These are phyloP conservation scores for Sistotremastrum niveocremeum DNA, from an alignment of 768 basidiomycete species.

Conservation along the genomic window DNA sequence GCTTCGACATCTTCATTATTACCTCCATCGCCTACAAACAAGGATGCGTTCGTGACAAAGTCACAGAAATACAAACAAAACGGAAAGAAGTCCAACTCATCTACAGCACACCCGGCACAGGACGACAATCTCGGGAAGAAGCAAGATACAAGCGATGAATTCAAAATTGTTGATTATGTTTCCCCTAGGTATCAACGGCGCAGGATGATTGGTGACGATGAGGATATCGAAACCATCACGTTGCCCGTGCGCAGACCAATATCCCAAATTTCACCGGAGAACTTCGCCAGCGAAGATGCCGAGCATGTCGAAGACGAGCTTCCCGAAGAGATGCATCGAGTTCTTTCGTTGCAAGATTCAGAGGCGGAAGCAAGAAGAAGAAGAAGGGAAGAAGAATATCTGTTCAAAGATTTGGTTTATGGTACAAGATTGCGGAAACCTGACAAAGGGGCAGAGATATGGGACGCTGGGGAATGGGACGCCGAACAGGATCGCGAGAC, in stretches of 20 bases:
- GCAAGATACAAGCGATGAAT: slow-evolving; percentile 12
- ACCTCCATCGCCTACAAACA: slow-evolving; percentile 53
- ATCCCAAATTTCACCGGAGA: slow-evolving; percentile 7
- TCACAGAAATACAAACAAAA: slow-evolving; percentile 27
- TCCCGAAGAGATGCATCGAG: slow-evolving; percentile 49
- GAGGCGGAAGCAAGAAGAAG: slow-evolving; percentile 19
- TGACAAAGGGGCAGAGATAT: slow-evolving; percentile 62
- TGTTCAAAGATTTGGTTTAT: slow-evolving; percentile 49
- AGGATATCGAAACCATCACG: slow-evolving; percentile 12
- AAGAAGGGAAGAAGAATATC: slow-evolving; percentile 33
- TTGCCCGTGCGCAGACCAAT: not conserved
- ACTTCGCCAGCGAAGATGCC: slow-evolving; percentile 2
- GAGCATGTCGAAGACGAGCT: slow-evolving; percentile 40
- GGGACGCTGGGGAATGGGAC: slow-evolving; percentile 58
- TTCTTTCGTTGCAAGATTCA: slow-evolving; percentile 46
- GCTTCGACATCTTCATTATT: slow-evolving; percentile 27
- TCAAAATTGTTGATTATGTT: slow-evolving; percentile 18
- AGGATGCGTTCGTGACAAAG: slow-evolving; percentile 12
- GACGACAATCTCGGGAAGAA: slow-evolving; percentile 16
- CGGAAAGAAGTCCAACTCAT: no score
- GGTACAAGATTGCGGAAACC: slow-evolving; percentile 42
- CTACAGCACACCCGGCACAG: no score
- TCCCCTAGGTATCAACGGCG: slow-evolving; percentile 11
- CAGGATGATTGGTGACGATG: slow-evolving; percentile 19
- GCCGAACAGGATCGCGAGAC: slow-evolving; percentile 27